Evolutionary conservation across 331 rosid species (phyloP), one percentile per base, ranked within the genome.

Genomic region (Malus hybrid): DNA sequence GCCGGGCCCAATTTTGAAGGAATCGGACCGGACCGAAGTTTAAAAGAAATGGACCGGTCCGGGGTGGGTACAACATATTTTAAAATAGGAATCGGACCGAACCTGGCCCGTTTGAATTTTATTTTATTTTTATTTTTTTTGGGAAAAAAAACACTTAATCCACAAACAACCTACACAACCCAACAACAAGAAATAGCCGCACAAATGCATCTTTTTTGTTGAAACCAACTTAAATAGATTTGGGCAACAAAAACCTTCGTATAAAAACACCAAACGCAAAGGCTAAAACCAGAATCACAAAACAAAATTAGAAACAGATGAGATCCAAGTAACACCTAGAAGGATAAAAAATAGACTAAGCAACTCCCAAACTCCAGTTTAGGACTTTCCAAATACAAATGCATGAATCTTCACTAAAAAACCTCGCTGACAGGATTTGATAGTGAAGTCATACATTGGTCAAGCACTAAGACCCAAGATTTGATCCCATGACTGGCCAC

Each of bases 241-340:
- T 32, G 15, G 33, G 48, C 20, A 7, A 32, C 64, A 39, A 52
- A 70, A 34, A 22, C 12, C 34, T 63, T 73, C 2, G 5, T 62
- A 10, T 13, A 19, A 36, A 65, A 5, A 65, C 48, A 57, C 20
- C 67, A 54, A 22, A 56, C n/a, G 29, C 48, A 34, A 56, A 42
- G 33, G 67, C 28, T 10, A 13, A 27, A 68, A 70, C 42, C 55
- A 76, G 67, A 28, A 68, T 39, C 46, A 39, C 46, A 39, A 39
- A 9, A 39, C 1, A 39, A 12, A 39, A 39, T 76, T 14, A 52
- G 31, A 34, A 18, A 24, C 57, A 52, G 32, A 70, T 24, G 34
- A 77, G 50, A 77, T 77, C 42, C 57, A 20, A 77, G 36, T 12
- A 77, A 59, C 31, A 31, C 34, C 36, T 16, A 31, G 56, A 75